phyloP scores from a whole-genome alignment of 2,329 filamentous ascomycete species.

The Akanthomyces dipterigenus region DNA sequence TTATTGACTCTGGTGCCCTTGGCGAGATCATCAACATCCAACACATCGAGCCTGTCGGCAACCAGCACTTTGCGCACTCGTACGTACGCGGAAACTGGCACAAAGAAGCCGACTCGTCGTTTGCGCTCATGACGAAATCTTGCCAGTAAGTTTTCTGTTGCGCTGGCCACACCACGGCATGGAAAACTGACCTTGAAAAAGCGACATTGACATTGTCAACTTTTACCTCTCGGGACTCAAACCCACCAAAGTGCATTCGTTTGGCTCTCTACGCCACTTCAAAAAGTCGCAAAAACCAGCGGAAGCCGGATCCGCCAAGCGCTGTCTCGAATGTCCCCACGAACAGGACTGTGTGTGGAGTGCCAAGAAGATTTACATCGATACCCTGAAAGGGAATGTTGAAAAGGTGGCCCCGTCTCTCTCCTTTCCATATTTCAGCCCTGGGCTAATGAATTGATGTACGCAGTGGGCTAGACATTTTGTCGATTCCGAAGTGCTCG shows the following conservation, averaged over 20 bases:
- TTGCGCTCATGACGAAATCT: conserved; percentile 15
- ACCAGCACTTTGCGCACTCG: conserved; percentile 16
- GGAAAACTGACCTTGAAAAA: background rate
- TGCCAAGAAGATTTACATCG: conserved; percentile 16
- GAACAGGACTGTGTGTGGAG: conserved; percentile 15
- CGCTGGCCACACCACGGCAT: background rate
- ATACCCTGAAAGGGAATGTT: conserved; percentile 11
- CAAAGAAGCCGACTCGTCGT: conserved; percentile 13
- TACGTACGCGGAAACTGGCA: conserved; percentile 16
- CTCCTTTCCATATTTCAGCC: background rate
- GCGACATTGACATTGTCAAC: conserved; percentile 16
- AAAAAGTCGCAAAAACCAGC: conserved; percentile 14
- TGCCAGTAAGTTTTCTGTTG: conserved; percentile 11
- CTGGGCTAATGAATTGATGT: background rate
- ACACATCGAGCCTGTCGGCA: conserved; percentile 15
- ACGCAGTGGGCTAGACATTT: conserved; percentile 15
- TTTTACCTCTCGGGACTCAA: conserved; percentile 14
- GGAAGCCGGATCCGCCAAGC: conserved; percentile 10
- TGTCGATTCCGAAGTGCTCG: conserved; percentile 13
- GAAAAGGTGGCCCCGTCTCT: conserved; percentile 10
- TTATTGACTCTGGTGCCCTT: conserved; percentile 15
- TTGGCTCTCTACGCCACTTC: conserved; percentile 15
- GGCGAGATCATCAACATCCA: conserved; percentile 17
- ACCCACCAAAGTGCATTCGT: conserved; percentile 15
- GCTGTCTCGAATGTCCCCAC: conserved; percentile 13